Base-by-base conservation (phyloP, 305 asterid genomes). In the Rubia occidens region DNA sequence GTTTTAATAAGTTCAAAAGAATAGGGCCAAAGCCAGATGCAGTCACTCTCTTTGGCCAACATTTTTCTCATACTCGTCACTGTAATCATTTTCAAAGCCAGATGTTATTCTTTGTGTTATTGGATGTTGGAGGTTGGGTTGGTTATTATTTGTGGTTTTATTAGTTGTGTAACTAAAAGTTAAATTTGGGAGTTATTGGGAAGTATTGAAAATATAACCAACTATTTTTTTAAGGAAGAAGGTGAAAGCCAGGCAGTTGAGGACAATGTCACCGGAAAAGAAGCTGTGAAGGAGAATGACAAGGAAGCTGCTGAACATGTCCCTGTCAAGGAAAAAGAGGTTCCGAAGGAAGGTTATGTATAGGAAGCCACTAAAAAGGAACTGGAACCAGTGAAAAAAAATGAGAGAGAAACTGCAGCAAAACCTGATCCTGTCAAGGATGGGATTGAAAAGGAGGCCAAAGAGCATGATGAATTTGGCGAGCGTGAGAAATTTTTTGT, bases 171-270 rank as follows among this genome's bases (percentile, higher is more conserved):
- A 68, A 5, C 72, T 68, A 51, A 11, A 53, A 47, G n/a, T 56
- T 69, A 61, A 24, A 39, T 51, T 39, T 10, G 42, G 43, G 26
- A 39, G 18, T 21, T 9, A 54, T 4, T 32, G 37, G 3, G 37
- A n/a, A n/a, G n/a, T n/a, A n/a, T n/a, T n/a, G n/a, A n/a, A n/a
- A n/a, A n/a, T n/a, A n/a, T n/a, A n/a, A n/a, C n/a, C n/a, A n/a
- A n/a, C n/a, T n/a, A n/a, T n/a, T n/a, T n/a, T n/a, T n/a, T n/a
- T n/a, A 32, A 66, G 58, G 32, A 45, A 29, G 69, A 54, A 37
- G 69, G 55, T 73, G 81, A 76, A 74, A 68, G 53, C 42, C 58
- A 66, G 35, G 29, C 61, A 26, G 39, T 67, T 71, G 83, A 71
- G 72, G 66, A 66, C 24, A 44, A 66, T 24, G 62, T 11, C 29